phyloP scores from a whole-genome alignment of 1,284 basidiomycete species.

The Pascua guehoae region DNA sequence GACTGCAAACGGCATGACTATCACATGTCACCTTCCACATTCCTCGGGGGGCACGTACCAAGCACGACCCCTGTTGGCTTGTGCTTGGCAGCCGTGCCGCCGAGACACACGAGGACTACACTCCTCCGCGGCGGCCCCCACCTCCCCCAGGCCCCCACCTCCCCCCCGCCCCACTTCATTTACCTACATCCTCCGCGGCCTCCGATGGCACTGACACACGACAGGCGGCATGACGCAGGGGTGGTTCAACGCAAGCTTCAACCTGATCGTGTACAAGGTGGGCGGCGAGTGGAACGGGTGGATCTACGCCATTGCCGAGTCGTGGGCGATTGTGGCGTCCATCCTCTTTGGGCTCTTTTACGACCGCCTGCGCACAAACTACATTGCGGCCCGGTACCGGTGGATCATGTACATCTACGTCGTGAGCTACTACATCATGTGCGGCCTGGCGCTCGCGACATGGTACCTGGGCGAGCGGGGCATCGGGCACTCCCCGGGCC shows the following conservation, averaged over 20 bases:
- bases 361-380: conserved; percentile 14
- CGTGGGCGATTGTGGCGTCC: conserved; percentile 14
- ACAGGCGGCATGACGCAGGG: conserved; percentile 18
- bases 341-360: conserved; percentile 18
- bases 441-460: conserved; percentile 10
- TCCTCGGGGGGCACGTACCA: too few species aligned
- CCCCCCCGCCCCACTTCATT: too few species aligned
- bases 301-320: conserved; percentile 18
- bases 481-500: conserved; percentile 7
- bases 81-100: too few species aligned
- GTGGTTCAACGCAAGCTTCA: conserved; percentile 20
- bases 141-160: too few species aligned
- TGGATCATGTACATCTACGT: conserved; percentile 21
- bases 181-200: too few species aligned
- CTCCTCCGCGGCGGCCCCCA: too few species aligned
- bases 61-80: too few species aligned
- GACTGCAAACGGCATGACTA: too few species aligned
- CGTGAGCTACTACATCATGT: conserved; percentile 11
- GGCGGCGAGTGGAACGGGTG: conserved; percentile 20
- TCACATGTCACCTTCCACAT: too few species aligned
- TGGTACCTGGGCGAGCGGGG: conserved; percentile 13
- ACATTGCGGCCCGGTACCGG: conserved; percentile 12
- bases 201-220: too few species aligned
- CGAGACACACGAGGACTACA: too few species aligned
- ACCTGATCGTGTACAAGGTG: conserved; percentile 14